phyloP scores from a whole-genome alignment of 2,329 filamentous ascomycete species.

The Fusarium sp. region DNA sequence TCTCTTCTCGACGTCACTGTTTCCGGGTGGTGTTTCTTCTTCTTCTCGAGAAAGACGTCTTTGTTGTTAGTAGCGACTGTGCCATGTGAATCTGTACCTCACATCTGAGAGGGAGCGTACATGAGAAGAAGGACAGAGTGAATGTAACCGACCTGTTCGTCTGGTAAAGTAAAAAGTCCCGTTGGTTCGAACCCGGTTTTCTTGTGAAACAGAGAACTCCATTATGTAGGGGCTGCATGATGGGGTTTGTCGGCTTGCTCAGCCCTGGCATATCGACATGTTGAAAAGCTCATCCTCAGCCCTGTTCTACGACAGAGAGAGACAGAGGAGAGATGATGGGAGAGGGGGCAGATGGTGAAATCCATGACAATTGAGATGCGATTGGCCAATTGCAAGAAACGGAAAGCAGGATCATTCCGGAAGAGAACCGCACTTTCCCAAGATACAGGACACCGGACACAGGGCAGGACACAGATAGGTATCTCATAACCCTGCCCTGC shows the following conservation, averaged over 20 bases:
- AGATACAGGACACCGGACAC: background rate
- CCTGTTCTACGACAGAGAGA: conserved; percentile 8
- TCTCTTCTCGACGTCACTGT: conserved; percentile 35
- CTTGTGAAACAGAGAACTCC: conserved; percentile 26
- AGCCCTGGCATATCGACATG: conserved; percentile 23
- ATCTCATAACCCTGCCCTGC: conserved; percentile 24
- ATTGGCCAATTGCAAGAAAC: conserved; percentile 16
- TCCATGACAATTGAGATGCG: background rate
- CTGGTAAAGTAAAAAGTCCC: conserved; percentile 1
- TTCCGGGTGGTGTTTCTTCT: conserved; percentile 20
- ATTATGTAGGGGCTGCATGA: conserved; percentile 32
- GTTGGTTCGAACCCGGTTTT: conserved; percentile 20
- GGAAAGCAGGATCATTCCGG: conserved; percentile 14
- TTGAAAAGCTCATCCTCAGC: conserved; percentile 20
- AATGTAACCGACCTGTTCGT: background rate
- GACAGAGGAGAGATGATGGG: conserved; percentile 9
- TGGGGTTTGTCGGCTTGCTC: conserved; percentile 25
- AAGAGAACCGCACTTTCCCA: conserved; percentile 35
- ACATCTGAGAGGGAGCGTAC: background rate
- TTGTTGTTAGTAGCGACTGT: background rate
- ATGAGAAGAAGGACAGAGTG: background rate
- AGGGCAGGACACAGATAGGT: background rate
- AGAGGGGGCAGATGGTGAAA: background rate
- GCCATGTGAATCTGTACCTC: background rate
- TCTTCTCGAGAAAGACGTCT: conserved; percentile 15